These are phyloP conservation scores for Dunaliella primolecta DNA, from an alignment of 139 green algal species.

Conservation along the genomic window DNA sequence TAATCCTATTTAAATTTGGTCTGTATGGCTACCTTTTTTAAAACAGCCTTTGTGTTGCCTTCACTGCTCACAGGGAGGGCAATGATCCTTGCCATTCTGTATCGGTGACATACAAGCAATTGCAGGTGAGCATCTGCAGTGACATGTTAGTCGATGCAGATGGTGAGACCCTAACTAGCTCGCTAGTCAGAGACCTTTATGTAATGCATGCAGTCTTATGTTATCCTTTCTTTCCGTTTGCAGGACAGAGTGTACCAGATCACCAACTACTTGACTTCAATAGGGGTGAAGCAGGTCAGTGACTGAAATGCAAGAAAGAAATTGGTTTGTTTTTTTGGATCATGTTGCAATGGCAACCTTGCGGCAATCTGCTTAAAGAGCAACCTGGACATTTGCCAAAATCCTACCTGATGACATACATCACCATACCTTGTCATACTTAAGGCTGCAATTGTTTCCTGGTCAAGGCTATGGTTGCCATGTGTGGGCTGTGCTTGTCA, in stretches of 20 bases:
- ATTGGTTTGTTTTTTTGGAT: too few species aligned
- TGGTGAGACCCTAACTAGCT: too few species aligned
- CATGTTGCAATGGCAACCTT: not conserved
- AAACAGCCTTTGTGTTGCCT: too few species aligned
- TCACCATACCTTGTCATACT: not conserved
- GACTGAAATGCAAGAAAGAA: too few species aligned
- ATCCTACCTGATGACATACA: not conserved
- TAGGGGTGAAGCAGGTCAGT: constrained; percentile 76
- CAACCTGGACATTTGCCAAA: not conserved
- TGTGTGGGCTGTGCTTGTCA: too few species aligned
- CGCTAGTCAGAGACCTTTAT: too few species aligned
- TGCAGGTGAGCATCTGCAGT: too few species aligned
- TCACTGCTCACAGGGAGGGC: constrained; percentile 82
- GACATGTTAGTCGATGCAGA: too few species aligned
- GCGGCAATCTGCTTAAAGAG: not conserved
- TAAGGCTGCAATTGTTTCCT: not conserved
- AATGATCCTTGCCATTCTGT: constrained; percentile 65
- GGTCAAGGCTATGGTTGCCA: not conserved
- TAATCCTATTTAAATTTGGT: too few species aligned
- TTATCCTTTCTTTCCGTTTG: too few species aligned
- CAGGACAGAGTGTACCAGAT: constrained; percentile 4
- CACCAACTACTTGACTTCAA: constrained; percentile 82
- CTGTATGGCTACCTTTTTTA: too few species aligned
- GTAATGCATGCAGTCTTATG: too few species aligned
- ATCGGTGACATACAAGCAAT: constrained; percentile 74